Evolutionary conservation across 2,329 filamentous ascomycete genomes (phyloP), one percentile per base, ranked within the genome.

Genomic region (Beauveria caledonica): DNA sequence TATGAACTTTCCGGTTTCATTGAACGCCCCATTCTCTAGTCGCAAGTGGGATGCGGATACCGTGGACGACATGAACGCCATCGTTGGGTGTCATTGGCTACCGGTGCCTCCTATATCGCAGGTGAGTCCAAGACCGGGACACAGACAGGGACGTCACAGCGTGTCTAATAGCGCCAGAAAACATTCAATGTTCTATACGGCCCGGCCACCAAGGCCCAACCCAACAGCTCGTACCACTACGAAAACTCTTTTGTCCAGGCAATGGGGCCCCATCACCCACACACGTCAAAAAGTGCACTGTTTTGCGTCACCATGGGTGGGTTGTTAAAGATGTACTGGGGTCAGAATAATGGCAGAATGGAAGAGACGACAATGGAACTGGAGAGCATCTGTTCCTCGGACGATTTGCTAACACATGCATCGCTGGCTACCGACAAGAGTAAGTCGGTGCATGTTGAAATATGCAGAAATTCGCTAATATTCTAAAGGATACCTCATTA

Each of bases 21-120:
- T 97, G 50, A 96, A 96, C 69, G 84, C 86, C 57, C 83, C 92
- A 60, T 82, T 80, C 36, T 71, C 83, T 10, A 79, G 80, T 54
- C 82, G 86, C 46, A 81, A 79, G 60, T 87, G 85, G 73, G 80
- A 86, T 25, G 72, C 78, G n/a, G 91, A 93, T 68, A 74, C 82
- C 2, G 77, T 86, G 58, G 88, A 92, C 67, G 90, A 96, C 70
- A 78, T 90, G 42, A 85, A 88, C 65, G 84, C 86, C 54, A 78
- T 96, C 5, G 90, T 95, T 7, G 94, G 93, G 3, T 83, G 91
- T 70, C 88, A 90, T 73, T 99, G 94, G 94, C 78, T 97, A 59
- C 77, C 80, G n/a, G 78, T 86, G 25, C 76, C 81, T 29, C 78
- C 81, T n/a, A 70, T 70, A 66, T 73, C 75, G 66, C 73, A 78